Evolutionary conservation across 2,329 filamentous ascomycete species (phyloP).

Genomic region (Byssochlamys sp.): DNA sequence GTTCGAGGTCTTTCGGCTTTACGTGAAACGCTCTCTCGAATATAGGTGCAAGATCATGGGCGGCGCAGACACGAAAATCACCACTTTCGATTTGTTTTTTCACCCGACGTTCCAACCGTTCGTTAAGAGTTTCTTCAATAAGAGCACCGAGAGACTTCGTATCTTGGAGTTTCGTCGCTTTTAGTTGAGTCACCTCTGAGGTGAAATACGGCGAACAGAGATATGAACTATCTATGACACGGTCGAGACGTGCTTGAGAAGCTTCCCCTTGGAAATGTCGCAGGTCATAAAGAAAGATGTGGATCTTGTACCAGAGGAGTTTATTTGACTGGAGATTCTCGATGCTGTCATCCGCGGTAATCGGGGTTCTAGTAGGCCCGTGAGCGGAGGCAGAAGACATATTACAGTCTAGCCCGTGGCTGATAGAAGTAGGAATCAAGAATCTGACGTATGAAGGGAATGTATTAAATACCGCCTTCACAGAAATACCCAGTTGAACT

Average conservation of each 20-base stretch:
- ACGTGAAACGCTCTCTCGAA: constrained; percentile 19
- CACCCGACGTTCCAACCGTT: constrained; percentile 16
- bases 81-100: constrained; percentile 19
- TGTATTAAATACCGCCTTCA: too few relatives aligned
- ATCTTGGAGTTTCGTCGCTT: neutral
- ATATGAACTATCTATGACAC: neutral
- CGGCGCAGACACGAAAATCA: constrained; percentile 24
- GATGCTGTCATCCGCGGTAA: too few relatives aligned
- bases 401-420: too few relatives aligned
- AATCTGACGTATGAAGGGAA: too few relatives aligned
- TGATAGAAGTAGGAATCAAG: too few relatives aligned
- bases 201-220: neutral
- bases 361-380: too few relatives aligned
- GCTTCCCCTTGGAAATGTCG: constrained; percentile 9
- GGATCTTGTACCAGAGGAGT: constrained; percentile 15
- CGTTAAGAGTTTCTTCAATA: constrained; percentile 11
- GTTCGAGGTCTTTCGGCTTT: constrained; percentile 17
- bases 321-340: too few relatives aligned
- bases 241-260: constrained; percentile 5
- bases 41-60: constrained; percentile 23
- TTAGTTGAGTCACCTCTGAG: neutral
- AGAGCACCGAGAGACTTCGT: constrained; percentile 10
- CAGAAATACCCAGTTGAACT: too few relatives aligned
- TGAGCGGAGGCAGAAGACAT: too few relatives aligned
- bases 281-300: constrained; percentile 16